phyloP scores from a whole-genome alignment of 345 rosid genomes.

The Eucalyptus tenuipes region DNA sequence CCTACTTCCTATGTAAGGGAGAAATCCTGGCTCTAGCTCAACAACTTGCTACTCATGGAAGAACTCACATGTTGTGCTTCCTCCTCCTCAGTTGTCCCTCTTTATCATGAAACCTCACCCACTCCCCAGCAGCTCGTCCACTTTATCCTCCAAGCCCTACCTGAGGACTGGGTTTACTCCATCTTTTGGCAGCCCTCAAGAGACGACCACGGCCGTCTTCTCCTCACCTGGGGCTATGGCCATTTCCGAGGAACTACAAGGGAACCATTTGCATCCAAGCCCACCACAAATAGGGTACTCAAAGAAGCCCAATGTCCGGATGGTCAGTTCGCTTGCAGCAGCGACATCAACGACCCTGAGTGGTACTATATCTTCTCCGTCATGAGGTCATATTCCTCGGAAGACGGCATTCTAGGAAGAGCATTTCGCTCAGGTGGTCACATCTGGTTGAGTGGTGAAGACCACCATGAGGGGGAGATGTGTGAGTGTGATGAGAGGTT shows the following conservation, averaged over 20 bases:
- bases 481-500: no score
- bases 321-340: not conserved
- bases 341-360: not conserved
- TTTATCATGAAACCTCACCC: not conserved
- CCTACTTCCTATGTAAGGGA: not conserved
- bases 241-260: not conserved
- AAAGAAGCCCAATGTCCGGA: not conserved
- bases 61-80: not conserved
- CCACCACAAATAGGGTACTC: not conserved
- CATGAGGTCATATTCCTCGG: not conserved
- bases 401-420: no score
- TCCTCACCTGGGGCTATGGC: not conserved
- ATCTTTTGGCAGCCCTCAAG: conserved; percentile 5
- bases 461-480: no score
- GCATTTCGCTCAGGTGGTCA: no score
- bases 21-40: not conserved
- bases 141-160: not conserved
- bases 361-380: not conserved
- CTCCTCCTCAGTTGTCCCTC: not conserved
- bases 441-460: no score
- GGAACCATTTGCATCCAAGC: not conserved
- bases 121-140: not conserved
- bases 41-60: not conserved
- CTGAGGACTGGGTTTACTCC: conserved; percentile 4
- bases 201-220: not conserved